These are phyloP conservation scores for Fusarium armeniacum DNA, from an alignment of 2,329 filamentous ascomycete species.

Conservation along the genomic window DNA sequence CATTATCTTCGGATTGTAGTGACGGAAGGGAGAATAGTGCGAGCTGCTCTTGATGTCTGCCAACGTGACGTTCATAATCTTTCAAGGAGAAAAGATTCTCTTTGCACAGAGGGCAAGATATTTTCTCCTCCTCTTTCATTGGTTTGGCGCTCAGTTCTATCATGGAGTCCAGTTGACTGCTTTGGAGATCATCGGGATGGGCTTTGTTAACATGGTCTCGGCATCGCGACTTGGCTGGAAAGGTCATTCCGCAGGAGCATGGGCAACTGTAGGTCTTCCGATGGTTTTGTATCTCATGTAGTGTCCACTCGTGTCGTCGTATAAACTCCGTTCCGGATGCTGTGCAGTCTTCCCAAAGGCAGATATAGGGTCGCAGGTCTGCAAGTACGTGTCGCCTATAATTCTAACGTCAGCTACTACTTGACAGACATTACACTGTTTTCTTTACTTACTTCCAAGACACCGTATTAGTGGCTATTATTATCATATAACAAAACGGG, in stretches of 20 bases:
- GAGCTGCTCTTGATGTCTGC: slow-evolving; percentile 15
- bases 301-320: background rate
- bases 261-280: background rate
- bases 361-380: background rate
- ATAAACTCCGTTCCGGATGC: background rate
- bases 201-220: background rate
- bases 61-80: slow-evolving; percentile 2
- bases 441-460: fast-evolving
- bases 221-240: fast-evolving
- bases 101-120: background rate
- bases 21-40: slow-evolving; percentile 6
- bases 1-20: background rate
- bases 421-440: too few relatives aligned
- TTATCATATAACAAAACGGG: slow-evolving; percentile 16
- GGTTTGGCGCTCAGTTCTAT: background rate
- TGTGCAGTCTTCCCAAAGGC: background rate
- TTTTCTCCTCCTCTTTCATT: fast-evolving
- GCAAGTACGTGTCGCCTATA: fast-evolving
- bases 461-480: background rate
- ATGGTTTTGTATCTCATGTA: background rate
- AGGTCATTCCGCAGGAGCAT: background rate
- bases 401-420: background rate
- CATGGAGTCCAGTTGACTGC: background rate
- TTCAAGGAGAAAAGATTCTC: fast-evolving
- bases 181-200: fast-evolving